These are phyloP conservation scores for Lasiosphaeria hispida DNA, from an alignment of 495 filamentous ascomycete genomes.

Conservation along the genomic window DNA sequence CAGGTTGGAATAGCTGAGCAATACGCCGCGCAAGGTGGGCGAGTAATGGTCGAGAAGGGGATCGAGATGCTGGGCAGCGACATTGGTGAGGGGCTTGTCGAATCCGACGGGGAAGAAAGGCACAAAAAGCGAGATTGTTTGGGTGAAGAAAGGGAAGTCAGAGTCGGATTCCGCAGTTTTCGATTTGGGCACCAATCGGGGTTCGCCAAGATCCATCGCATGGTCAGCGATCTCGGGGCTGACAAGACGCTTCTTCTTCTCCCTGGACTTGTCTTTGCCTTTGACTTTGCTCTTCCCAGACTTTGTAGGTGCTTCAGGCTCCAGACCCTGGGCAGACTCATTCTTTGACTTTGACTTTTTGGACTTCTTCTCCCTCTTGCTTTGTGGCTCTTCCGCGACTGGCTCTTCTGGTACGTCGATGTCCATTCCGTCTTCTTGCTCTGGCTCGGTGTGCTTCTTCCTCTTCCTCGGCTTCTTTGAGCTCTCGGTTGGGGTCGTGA, in stretches of 20 bases:
- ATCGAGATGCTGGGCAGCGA: conserved; percentile 44
- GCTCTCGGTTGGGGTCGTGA: neutral
- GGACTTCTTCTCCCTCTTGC: conserved; percentile 33
- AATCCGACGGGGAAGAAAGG: conserved; percentile 46
- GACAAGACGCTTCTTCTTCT: conserved; percentile 13
- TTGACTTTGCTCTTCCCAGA: conserved; percentile 29
- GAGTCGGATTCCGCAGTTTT: conserved; percentile 16
- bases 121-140: conserved; percentile 48
- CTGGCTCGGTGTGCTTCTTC: conserved; percentile 16
- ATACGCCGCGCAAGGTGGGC: conserved; percentile 42
- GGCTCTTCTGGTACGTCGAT: conserved; percentile 17
- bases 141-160: conserved; percentile 47
- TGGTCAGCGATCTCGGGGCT: conserved; percentile 16
- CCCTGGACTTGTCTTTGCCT: conserved; percentile 21
- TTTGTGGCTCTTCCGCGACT: conserved; percentile 18
- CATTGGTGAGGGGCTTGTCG: conserved; percentile 42
- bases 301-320: conserved; percentile 5
- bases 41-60: conserved; percentile 48
- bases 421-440: conserved; percentile 16
- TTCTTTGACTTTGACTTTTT: conserved; percentile 26
- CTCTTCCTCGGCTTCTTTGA: conserved; percentile 27
- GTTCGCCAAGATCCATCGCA: conserved; percentile 28
- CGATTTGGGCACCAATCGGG: conserved; percentile 8
- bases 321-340: neutral
- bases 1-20: conserved; percentile 46